Base-by-base conservation (phyloP, 2,329 filamentous ascomycete genomes). In the Neodidymelliopsis sp. region DNA sequence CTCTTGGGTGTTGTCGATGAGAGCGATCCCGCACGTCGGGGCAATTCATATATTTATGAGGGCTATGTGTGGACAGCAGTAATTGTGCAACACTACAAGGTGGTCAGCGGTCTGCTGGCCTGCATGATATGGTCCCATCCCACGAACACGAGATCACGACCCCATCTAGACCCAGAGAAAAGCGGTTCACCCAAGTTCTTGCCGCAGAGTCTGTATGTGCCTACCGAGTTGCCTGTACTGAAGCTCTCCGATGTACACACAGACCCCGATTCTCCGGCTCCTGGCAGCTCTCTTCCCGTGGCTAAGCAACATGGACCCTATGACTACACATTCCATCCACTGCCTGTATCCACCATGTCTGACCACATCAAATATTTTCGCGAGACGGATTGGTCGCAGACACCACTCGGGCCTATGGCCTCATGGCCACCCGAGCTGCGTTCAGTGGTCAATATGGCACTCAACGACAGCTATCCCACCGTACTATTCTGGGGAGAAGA, bases 391-490 rank as follows among this genome's bases (percentile, higher is more conserved):
- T 94, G 90, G 90, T 80, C 81, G 2, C 75, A 80, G 0, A 93
- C 90, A 1, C 75, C 84, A 2, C 76, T 93, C 1, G 90, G 90
- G 0, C 85, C 88, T 0, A 89, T 93, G 29, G 82, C 85, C 49
- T 69, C 77, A 15, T 94, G 90, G 89, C 72, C 81, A 2, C 70
- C 81, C 20, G 87, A 90, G 57, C 72, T 93, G 42, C 82, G 89
- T 40, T 83, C 83, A 56, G 87, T 91, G 82, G 85, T 87, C 27
- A 92, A 91, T 65, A 74, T 91, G 43, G 82, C 92, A 54, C 89
- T 93, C 86, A 59, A 59, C 11, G 61, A 65, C 30, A 53, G 46
- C 11, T 49, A 60, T 4, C 86, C 87, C 0, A 82, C 84, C 2
- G 84, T 87, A 9, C 80, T 91, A 74, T 63, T 84, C 82, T 24